Base-by-base conservation (phyloP, 2,329 filamentous ascomycete species). In the Trichoderma sp. region DNA sequence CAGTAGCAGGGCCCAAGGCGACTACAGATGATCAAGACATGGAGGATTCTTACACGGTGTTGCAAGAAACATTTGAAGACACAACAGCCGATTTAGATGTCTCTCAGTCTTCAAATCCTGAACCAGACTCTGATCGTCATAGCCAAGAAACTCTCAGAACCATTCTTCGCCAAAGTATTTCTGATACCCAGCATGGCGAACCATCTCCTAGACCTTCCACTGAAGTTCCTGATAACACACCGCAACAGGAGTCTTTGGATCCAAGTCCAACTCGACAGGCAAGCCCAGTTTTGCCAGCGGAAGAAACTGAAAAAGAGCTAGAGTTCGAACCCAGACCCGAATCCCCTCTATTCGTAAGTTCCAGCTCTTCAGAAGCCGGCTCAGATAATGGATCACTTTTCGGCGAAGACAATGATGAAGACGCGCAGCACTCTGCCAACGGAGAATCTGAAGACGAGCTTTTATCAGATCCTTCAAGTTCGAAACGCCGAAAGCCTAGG, bases 401-500 rank as follows among this genome's bases (percentile, higher is more conserved):
- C 21, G 62, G 27, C 11, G 40, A 61, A 6, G 40, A 55, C 7
- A n/a, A n/a, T 7, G 62, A 43, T 7, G 13, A n/a, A 35, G 27
- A 33, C 5, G 27, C 4, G n/a, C 35, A 13, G 14, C 14, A 49
- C 16, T 59, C 55, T 1, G 58, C 29, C 10, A 56, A 59, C 49
- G 58, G 53, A 29, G 57, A 40, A n/a, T 61, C 62, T 7, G 37
- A 47, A 16, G 27, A 53, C 21, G 37, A 66, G 1, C 55, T 40
- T 24, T 21, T 19, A 21, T 63, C 47, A 63, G 69, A 69, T 37
- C 57, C 56, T 59, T 68, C 27, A 56, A 60, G 11, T n/a, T 6
- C 74, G 57, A 37, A 70, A 53, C 53, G 31, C 21, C 37, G 6
- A 5, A 47, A 47, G n/a, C 40, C 10, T 40, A 43, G 55, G 19